Percentiles rank a stretch among this genome's conserved stretches.
phyloP scores from a whole-genome alignment of 192 early-diverging fungal species.

The Martensiomyces pterosporus region DNA sequence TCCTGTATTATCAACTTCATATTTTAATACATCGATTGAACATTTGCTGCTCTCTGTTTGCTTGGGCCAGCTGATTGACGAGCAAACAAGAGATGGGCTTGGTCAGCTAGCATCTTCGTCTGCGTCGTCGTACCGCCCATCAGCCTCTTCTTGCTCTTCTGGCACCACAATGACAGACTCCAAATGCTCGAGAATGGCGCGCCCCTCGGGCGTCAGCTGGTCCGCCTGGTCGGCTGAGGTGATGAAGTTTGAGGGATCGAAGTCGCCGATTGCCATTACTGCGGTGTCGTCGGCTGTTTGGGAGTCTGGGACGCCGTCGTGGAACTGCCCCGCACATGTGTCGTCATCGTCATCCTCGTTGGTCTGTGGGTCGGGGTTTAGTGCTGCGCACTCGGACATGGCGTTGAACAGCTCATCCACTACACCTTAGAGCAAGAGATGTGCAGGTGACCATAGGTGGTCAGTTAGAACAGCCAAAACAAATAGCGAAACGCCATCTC shows the following conservation, averaged over 20 bases:
- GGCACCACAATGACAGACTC: constrained; percentile 22
- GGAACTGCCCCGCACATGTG: not conserved
- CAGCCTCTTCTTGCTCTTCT: not conserved
- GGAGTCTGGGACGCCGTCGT: not conserved
- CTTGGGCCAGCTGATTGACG: too few relatives aligned
- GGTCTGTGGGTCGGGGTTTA: constrained; percentile 17
- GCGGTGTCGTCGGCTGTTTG: not conserved
- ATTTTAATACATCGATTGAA: too few relatives aligned
- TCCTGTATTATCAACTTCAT: too few relatives aligned
- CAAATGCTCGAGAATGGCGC: constrained; percentile 18
- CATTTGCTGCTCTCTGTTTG: too few relatives aligned
- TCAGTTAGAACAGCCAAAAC: too few relatives aligned
- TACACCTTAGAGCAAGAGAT: constrained; percentile 1
- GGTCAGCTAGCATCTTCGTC: not conserved
- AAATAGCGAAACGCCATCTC: too few relatives aligned
- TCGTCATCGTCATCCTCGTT: not conserved
- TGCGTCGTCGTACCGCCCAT: constrained; percentile 14
- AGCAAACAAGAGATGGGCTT: too few relatives aligned
- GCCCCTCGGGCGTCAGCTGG: constrained; percentile 22
- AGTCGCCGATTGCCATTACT: constrained; percentile 7
- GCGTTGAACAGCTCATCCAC: constrained; percentile 30
- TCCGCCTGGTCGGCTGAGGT: constrained; percentile 23
- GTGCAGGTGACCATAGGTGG: too few relatives aligned
- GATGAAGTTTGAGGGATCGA: constrained; percentile 31
- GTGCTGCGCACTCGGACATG: constrained; percentile 32